Conservation (phyloP, 1,284 basidiomycete genomes). For the Sporisorium sorghi region DNA sequence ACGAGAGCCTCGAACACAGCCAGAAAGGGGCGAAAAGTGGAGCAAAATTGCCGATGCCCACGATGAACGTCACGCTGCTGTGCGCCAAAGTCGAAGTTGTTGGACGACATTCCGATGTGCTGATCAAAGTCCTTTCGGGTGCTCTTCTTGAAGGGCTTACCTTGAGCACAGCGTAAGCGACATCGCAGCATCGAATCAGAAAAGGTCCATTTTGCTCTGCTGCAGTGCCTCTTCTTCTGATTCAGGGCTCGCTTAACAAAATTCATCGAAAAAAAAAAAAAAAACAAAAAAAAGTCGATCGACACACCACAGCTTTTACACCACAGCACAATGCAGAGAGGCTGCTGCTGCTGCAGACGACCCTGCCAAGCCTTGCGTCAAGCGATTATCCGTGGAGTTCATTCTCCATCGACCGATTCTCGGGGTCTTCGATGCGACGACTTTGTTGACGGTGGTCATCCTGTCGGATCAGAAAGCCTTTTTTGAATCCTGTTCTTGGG, state of each 20-base stretch:
- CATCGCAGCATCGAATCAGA: constrained; percentile 1
- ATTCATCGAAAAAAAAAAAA: not conserved
- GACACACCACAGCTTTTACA: not conserved
- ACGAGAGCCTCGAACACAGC: not conserved
- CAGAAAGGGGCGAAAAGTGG: not conserved
- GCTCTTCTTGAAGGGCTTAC: too few species aligned
- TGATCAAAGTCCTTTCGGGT: too few species aligned
- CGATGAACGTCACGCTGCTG: too few species aligned
- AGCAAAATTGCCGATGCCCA: too few species aligned
- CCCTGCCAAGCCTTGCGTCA: not conserved
- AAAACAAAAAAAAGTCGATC: constrained; percentile 1
- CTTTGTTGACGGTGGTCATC: too few species aligned
- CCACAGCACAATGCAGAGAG: too few species aligned
- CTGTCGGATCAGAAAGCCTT: too few species aligned
- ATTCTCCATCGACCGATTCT: constrained; percentile 10
- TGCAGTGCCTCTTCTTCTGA: not conserved
- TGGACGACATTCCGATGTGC: constrained; percentile 3
- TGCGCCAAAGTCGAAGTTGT: not conserved
- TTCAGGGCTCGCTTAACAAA: constrained; percentile 2
- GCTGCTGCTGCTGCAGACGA: not conserved
- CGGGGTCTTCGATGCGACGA: not conserved
- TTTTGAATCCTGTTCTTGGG: too few species aligned
- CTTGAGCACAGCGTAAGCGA: not conserved
- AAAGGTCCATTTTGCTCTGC: not conserved
- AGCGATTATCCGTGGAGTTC: not conserved